These are phyloP conservation scores for Sugiyamaella chiloensis DNA, from an alignment of 805 yeast species.

Conservation along the genomic window DNA sequence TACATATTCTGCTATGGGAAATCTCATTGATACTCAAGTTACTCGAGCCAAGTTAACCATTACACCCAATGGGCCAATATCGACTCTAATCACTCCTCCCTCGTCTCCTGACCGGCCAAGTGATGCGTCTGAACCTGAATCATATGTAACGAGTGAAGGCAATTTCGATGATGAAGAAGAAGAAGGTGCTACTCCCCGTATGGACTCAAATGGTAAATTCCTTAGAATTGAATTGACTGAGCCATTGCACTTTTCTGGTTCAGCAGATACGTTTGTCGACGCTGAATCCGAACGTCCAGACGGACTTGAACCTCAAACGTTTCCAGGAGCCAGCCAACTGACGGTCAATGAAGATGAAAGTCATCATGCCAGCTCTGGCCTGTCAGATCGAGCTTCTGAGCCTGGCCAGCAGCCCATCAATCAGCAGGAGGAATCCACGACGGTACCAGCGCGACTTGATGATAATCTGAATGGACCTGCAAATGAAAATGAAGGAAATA, in stretches of 20 bases:
- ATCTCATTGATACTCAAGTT: conserved; percentile 5
- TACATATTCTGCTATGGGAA: background rate
- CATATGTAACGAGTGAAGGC: background rate
- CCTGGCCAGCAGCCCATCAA: background rate
- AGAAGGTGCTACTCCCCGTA: background rate
- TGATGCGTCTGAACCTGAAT: background rate
- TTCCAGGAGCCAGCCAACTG: background rate
- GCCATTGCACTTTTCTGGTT: background rate
- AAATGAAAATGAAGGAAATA: background rate
- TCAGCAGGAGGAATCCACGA: background rate
- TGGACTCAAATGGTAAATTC: background rate
- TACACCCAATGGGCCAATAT: background rate
- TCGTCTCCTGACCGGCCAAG: background rate
- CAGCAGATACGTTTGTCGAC: background rate
- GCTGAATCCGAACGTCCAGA: too few species aligned
- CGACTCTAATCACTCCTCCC: background rate
- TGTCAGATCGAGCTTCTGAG: background rate
- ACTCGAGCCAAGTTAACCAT: conserved; percentile 1
- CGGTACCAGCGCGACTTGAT: background rate
- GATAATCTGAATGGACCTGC: background rate
- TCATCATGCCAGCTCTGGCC: background rate
- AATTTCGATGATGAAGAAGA: background rate
- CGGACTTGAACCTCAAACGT: too few species aligned
- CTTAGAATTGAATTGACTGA: background rate
- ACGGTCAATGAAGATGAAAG: background rate